phyloP scores from a whole-genome alignment of 352 stramenopile genomes.

The Globisporangium nunn region DNA sequence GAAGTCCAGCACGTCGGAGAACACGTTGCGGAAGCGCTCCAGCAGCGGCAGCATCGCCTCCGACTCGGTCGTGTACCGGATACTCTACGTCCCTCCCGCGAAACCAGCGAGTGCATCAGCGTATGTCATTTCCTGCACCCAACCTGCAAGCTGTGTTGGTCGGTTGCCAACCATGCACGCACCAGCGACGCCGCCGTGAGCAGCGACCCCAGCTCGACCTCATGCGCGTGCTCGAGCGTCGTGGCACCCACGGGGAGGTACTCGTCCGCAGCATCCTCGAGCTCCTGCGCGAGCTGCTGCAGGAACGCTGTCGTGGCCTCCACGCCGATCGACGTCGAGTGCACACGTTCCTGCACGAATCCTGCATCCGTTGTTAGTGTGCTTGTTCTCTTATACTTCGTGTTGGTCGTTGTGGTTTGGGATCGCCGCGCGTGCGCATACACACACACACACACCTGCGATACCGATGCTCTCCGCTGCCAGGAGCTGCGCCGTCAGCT shows the following conservation, averaged over 20 bases:
- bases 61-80: conserved; percentile 71
- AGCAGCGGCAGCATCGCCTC: conserved; percentile 53
- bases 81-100: conserved; percentile 21
- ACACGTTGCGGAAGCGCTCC: conserved; percentile 39
- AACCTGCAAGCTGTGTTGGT: not conserved
- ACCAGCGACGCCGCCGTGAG: conserved; percentile 59
- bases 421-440: no score
- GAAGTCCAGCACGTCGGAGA: conserved; percentile 43
- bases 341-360: conserved; percentile 68
- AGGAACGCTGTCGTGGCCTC: conserved; percentile 58
- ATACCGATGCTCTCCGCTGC: conserved; percentile 21
- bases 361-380: conserved; percentile 16
- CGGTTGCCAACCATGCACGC: not conserved
- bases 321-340: conserved; percentile 54
- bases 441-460: conserved; percentile 10
- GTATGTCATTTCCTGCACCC: not conserved
- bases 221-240: conserved; percentile 32
- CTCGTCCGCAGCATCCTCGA: conserved; percentile 43
- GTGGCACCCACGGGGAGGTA: conserved; percentile 17
- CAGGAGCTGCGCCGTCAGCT: conserved; percentile 25
- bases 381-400: no score
- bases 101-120: not conserved
- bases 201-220: conserved; percentile 64
- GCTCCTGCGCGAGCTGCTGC: conserved; percentile 52
- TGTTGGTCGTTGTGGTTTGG: no score